Evolutionary conservation across 352 stramenopile genomes (phyloP).

Genomic region (Globisporangium heterothallicum): DNA sequence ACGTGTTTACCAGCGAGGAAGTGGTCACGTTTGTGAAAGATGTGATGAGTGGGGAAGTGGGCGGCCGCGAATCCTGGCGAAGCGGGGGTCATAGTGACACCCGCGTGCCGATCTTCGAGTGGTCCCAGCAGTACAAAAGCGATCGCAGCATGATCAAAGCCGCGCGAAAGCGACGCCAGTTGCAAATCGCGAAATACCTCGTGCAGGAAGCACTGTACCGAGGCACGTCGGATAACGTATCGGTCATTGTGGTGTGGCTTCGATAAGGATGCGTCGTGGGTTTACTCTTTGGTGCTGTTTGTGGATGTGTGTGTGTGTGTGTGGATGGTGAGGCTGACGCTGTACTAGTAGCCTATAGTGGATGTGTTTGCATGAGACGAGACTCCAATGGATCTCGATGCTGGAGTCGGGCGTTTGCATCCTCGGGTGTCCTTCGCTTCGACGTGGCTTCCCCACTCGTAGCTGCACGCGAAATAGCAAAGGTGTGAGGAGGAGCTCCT

Average conservation of each 20-base stretch:
- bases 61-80: conserved; percentile 73
- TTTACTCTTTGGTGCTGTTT: not conserved
- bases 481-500: too few relatives aligned
- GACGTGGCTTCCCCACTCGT: too few relatives aligned
- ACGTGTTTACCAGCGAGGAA: conserved; percentile 91
- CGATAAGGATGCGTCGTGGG: too few relatives aligned
- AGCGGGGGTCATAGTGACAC: conserved; percentile 78
- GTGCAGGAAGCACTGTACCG: conserved; percentile 88
- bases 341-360: too few relatives aligned
- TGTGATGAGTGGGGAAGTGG: conserved; percentile 79
- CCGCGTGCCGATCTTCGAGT: conserved; percentile 84
- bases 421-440: too few relatives aligned
- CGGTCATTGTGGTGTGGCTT: conserved; percentile 89
- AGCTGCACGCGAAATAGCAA: too few relatives aligned
- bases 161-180: conserved; percentile 78
- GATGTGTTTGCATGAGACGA: too few relatives aligned
- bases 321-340: too few relatives aligned
- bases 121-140: conserved; percentile 87
- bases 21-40: conserved; percentile 90
- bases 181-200: conserved; percentile 90
- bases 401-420: too few relatives aligned
- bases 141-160: conserved; percentile 89
- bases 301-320: too few relatives aligned
- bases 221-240: conserved; percentile 90
- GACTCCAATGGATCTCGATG: too few relatives aligned